Percentiles rank a stretch among this genome's conserved stretches.
phyloP scores from a whole-genome alignment of 2,329 filamentous ascomycete genomes.

The Aspergillus fumigatiaffinis region DNA sequence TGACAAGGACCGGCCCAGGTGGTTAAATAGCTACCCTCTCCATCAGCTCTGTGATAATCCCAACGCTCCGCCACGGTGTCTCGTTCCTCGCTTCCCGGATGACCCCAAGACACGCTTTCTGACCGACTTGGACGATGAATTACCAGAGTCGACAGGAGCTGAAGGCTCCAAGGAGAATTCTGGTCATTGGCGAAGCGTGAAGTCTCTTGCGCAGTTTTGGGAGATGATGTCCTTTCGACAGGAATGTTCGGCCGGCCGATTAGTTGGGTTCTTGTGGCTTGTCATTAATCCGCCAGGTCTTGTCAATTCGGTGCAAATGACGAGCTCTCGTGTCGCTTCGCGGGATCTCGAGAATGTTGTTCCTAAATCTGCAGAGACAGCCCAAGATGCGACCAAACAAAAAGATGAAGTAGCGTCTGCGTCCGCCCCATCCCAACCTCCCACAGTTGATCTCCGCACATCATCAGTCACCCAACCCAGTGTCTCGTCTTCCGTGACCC shows the following conservation, averaged over 20 bases:
- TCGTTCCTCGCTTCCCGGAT: conserved; percentile 89
- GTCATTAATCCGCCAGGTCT: conserved; percentile 65
- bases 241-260: conserved; percentile 85
- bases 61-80: conserved; percentile 70
- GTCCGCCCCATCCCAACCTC: neutral
- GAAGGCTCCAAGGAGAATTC: conserved; percentile 43
- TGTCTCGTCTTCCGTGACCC: neutral
- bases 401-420: neutral
- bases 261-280: conserved; percentile 94
- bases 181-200: conserved; percentile 79
- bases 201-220: conserved; percentile 89
- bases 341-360: conserved; percentile 4
- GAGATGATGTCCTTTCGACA: conserved; percentile 97
- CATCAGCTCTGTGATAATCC: conserved; percentile 67
- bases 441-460: neutral
- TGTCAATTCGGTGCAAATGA: conserved; percentile 33
- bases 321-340: conserved; percentile 18
- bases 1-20: conserved; percentile 36
- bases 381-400: neutral
- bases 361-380: neutral
- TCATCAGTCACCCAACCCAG: neutral
- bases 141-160: conserved; percentile 40
- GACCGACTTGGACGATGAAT: conserved; percentile 81
- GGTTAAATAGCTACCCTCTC: conserved; percentile 64
- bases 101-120: conserved; percentile 91